Percentiles rank a stretch among this genome's conserved stretches.
phyloP scores from a whole-genome alignment of 768 basidiomycete genomes.

The Boletellus ananiceps region DNA sequence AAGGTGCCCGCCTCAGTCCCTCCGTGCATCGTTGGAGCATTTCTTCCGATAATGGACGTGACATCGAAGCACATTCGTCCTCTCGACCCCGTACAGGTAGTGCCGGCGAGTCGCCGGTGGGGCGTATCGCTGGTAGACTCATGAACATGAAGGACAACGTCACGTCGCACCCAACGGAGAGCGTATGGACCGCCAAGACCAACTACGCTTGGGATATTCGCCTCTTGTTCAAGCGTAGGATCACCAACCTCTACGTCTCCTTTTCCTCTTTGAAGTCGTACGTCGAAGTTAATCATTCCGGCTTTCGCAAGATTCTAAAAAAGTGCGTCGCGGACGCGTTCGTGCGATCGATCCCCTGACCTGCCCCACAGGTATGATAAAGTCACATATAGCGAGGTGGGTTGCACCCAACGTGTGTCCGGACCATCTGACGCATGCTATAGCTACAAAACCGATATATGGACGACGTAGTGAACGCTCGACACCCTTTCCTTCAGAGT shows the following conservation, averaged over 20 bases:
- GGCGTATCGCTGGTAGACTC: conserved; percentile 44
- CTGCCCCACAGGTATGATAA: conserved; percentile 80
- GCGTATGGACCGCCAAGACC: conserved; percentile 75
- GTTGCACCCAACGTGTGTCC: conserved; percentile 1
- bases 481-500: conserved; percentile 61
- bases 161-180: conserved; percentile 39
- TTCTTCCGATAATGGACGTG: conserved; percentile 45
- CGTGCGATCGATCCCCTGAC: not conserved
- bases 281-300: conserved; percentile 87
- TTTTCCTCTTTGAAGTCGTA: conserved; percentile 78
- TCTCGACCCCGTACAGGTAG: conserved; percentile 24
- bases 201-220: conserved; percentile 82
- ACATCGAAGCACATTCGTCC: conserved; percentile 27
- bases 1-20: conserved; percentile 10
- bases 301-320: conserved; percentile 93
- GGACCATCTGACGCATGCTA: not conserved
- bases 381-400: conserved; percentile 68
- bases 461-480: conserved; percentile 59
- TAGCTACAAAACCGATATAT: conserved; percentile 79
- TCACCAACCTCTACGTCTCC: conserved; percentile 76
- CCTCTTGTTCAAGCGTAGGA: conserved; percentile 83
- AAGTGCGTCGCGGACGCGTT: conserved; percentile 52
- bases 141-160: conserved; percentile 50
- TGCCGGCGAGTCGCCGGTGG: conserved; percentile 33
- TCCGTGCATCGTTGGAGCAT: conserved; percentile 35